A percentile compares a stretch with the other conserved stretches of the same genome.
These are phyloP conservation scores for Rauvolfia tetraphylla DNA, from an alignment of 257 asterid genomes.

Conservation along the genomic window DNA sequence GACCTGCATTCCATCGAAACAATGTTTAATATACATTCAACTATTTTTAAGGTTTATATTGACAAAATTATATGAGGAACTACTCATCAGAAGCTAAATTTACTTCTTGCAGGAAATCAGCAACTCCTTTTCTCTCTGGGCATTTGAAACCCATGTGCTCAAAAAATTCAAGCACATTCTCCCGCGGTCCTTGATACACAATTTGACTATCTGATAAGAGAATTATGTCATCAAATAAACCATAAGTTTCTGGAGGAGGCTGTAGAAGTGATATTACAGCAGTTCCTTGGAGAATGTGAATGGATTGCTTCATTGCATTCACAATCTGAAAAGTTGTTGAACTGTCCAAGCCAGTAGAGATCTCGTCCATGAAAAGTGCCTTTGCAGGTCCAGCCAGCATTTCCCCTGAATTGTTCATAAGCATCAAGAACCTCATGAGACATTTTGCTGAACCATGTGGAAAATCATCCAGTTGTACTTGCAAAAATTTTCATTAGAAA, in stretches of 20 bases:
- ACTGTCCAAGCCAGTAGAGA: conserved; percentile 86
- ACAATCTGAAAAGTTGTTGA: conserved; percentile 85
- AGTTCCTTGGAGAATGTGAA: conserved; percentile 75
- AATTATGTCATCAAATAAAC: conserved; percentile 71
- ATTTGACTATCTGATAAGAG: conserved; percentile 71
- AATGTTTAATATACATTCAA: background rate
- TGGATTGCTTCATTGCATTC: conserved; percentile 63
- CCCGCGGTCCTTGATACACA: conserved; percentile 84
- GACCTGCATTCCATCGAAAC: conserved; percentile 38
- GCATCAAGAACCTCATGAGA: background rate
- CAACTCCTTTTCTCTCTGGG: conserved; percentile 83
- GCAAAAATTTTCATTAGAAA: background rate
- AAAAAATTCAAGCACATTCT: conserved; percentile 62
- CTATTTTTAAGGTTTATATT: background rate
- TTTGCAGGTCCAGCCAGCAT: conserved; percentile 86
- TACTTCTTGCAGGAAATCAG: conserved; percentile 91
- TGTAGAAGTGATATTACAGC: conserved; percentile 75
- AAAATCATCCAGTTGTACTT: background rate
- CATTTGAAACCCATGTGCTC: conserved; percentile 71
- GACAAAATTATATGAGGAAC: background rate
- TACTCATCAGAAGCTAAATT: background rate
- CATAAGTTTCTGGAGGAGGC: conserved; percentile 85
- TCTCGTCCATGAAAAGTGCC: conserved; percentile 89
- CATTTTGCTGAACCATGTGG: background rate
- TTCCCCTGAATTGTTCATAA: conserved; percentile 50